A percentile compares a stretch with the other conserved stretches of the same genome.
phyloP scores from a whole-genome alignment of 1,139 yeast species.

The Yamadazyma jaroonii region DNA sequence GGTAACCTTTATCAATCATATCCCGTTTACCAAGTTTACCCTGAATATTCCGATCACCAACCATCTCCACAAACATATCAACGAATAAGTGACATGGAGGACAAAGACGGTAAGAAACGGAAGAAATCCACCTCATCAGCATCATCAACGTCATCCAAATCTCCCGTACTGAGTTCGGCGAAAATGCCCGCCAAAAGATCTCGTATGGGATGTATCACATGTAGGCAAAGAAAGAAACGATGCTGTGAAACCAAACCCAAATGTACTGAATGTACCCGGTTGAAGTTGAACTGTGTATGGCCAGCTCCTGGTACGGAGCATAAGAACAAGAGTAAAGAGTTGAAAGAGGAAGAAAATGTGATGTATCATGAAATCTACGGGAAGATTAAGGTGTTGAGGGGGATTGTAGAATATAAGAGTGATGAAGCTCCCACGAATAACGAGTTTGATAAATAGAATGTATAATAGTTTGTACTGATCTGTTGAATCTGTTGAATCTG shows the following conservation, averaged over 20 bases:
- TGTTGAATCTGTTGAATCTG: too few species aligned
- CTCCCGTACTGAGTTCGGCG: background rate
- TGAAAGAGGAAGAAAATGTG: constrained; percentile 46
- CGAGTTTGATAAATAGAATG: constrained; percentile 2
- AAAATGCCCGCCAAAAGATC: constrained; percentile 27
- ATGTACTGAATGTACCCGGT: constrained; percentile 41
- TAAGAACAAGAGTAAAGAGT: constrained; percentile 47
- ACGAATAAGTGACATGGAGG: background rate
- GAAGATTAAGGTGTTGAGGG: constrained; percentile 57
- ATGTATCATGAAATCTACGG: constrained; percentile 55
- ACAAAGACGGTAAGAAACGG: background rate
- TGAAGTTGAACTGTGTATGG: constrained; percentile 47
- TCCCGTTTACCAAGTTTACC: constrained; percentile 2
- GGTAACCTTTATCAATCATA: background rate
- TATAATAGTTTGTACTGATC: background rate
- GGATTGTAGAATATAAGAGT: constrained; percentile 49
- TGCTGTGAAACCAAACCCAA: constrained; percentile 44
- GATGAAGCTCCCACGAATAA: constrained; percentile 11
- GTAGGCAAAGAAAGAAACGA: constrained; percentile 44
- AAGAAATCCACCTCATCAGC: background rate
- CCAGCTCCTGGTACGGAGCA: constrained; percentile 50
- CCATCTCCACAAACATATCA: background rate
- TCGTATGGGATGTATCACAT: constrained; percentile 47
- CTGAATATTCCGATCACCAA: background rate
- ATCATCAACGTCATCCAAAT: background rate